Base-by-base conservation (phyloP, 129 eudicot species). In the Arctium minus region DNA sequence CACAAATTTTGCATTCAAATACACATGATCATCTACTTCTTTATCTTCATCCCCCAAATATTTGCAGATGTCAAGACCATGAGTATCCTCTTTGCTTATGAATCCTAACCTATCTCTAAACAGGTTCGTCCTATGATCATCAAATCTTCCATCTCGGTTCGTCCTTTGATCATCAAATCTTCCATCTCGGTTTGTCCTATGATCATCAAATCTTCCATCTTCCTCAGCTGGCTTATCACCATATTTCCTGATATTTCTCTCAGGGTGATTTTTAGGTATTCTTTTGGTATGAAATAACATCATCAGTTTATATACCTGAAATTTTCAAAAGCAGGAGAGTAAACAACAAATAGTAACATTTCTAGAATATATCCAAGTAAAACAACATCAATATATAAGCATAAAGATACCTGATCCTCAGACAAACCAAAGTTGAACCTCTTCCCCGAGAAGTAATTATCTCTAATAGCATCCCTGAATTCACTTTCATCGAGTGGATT, bases 401-500 rank as follows among this genome's bases (percentile, higher is more conserved):
- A 79, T 15, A 33, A 53, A 46, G 79, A 77, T 62, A 27, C 71
- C 42, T 48, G 53, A 64, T 64, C 36, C 74, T 64, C 37, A 2
- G 73, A 62, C 60, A 78, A 40, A 40, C 32, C 53, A 56, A 73
- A 73, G 13, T 81, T 72, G 86, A 94, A 94, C 73, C 90, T 92
- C 39, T 81, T 86, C 12, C 79, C 68, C 6, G 97, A 81, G 82
- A 33, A 90, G 88, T 92, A 94, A 35, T 94, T 94, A 64, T 94
- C 94, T 73, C 46, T 85, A 40, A 94, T 90, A 27, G 90, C 96
- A 79, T 75, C 88, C 50, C 64, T 76, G 68, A 94, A 94, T 73
- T 89, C 95, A 80, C 53, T n/a, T 85, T 94, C 97, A 46, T 87
- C 70, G n/a, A 94, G 92, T 68, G 98, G 97, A 39, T 31, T 70